phyloP scores from a whole-genome alignment of 129 eudicot genomes.

The Lactuca saligna region DNA sequence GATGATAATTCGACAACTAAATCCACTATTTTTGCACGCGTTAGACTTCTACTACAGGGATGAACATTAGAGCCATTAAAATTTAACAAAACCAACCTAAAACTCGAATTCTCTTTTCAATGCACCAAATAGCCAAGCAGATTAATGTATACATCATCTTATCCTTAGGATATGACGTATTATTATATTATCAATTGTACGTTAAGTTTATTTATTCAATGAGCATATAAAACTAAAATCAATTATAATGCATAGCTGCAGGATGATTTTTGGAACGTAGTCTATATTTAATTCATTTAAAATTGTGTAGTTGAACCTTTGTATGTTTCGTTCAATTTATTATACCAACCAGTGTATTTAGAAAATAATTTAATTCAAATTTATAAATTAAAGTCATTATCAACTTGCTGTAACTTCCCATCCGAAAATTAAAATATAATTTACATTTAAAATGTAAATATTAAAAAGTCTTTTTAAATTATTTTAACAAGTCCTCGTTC shows the following conservation, averaged over 20 bases:
- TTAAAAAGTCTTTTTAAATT: not conserved
- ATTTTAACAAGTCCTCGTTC: not conserved
- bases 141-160: not conserved
- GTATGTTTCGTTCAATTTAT: not conserved
- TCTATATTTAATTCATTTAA: not conserved
- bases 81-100: not conserved
- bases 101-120: not conserved
- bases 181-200: no score
- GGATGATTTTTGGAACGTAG: not conserved
- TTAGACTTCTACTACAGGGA: no score
- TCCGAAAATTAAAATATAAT: not conserved
- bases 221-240: not conserved
- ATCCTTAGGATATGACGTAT: not conserved
- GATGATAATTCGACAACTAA: no score
- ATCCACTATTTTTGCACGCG: no score
- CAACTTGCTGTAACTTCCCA: not conserved
- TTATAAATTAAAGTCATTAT: not conserved
- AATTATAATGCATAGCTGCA: not conserved
- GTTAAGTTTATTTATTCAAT: not conserved
- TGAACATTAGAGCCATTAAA: not conserved
- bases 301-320: not conserved
- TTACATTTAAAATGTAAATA: not conserved
- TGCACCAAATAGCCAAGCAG: not conserved
- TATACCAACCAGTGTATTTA: not conserved
- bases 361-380: not conserved